Evolutionary conservation across 257 asterid genomes (phyloP), one percentile per base, ranked within the genome.

Genomic region (Pogostemon cablin): DNA sequence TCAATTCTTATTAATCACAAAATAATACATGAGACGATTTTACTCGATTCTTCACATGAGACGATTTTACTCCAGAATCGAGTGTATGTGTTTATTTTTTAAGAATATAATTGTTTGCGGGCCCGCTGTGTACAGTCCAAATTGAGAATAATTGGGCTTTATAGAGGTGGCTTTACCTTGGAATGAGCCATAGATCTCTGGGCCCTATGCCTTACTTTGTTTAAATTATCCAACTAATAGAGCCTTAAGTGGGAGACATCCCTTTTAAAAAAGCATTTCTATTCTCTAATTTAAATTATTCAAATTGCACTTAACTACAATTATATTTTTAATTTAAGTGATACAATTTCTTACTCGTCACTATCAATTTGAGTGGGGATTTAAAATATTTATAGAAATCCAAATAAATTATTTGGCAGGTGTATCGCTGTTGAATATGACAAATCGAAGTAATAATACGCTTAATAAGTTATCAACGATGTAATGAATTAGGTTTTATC

Each of bases 201-300:
- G 87, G 83, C 82, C 65, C 77, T 81, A 70, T 48, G 20, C 12
- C 6, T 49, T 34, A 48, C 41, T 57, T 74, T 79, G 54, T 72
- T 66, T 48, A 71, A 3, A 72, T 70, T 72, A 74, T 81, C 75
- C 74, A 66, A 77, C 44, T 67, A 42, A 62, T 74, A 12, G 80
- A 54, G 78, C 64, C 85, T 72, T 62, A 63, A 75, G 73, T 69
- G 84, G 85, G 76, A 75, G 79, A 85, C 85, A 82, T 44, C 61
- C 50, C 65, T 70, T 70, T 68, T 56, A 54, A 59, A 25, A 72
- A 82, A 77, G 80, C 82, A 61, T 71, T 57, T 74, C 69, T 61
- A 60, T 68, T 70, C 58, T 34, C 5, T 1, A 32, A 1, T 9
- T 32, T 8, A 3, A 34, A 3, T 10, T 40, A 32, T 32, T 32